These are phyloP conservation scores for Misopates orontium DNA, from an alignment of 257 asterid genomes.

Conservation along the genomic window DNA sequence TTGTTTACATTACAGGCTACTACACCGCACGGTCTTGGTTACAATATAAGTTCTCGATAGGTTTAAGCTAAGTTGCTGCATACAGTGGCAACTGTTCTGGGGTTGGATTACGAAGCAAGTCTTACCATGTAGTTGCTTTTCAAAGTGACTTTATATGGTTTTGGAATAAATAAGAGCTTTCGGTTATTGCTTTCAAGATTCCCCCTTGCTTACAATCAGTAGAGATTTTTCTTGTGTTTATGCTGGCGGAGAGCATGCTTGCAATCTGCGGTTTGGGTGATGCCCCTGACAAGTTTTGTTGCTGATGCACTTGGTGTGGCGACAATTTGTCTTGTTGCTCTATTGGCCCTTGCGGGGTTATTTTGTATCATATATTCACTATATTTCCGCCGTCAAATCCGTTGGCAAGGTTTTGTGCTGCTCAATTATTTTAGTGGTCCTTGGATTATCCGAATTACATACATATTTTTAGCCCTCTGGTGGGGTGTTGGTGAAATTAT, in stretches of 20 bases:
- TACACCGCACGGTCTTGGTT: too few species aligned
- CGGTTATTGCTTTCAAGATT: too few species aligned
- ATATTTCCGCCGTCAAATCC: constrained; percentile 60
- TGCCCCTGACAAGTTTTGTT: constrained; percentile 78
- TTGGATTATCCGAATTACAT: constrained; percentile 65
- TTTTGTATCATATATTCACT: constrained; percentile 52
- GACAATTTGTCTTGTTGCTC: constrained; percentile 67
- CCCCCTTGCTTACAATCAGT: background rate
- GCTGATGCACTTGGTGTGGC: constrained; percentile 92
- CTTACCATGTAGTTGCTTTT: too few species aligned
- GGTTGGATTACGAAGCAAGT: too few species aligned
- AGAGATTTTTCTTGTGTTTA: constrained; percentile 46
- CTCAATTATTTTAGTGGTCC: constrained; percentile 78
- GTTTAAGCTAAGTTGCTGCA: too few species aligned
- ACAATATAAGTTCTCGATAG: too few species aligned
- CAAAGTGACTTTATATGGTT: too few species aligned
- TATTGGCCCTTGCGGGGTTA: constrained; percentile 62
- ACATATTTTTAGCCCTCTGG: constrained; percentile 57
- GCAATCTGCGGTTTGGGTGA: constrained; percentile 76
- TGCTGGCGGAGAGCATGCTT: constrained; percentile 91
- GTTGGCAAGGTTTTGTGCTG: constrained; percentile 43
- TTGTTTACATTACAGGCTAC: too few species aligned
- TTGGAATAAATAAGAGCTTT: too few species aligned
- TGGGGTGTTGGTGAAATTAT: constrained; percentile 80
- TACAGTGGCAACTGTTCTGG: too few species aligned